phyloP scores from a whole-genome alignment of 306 rosid species.

The Acacia melanoxylon region DNA sequence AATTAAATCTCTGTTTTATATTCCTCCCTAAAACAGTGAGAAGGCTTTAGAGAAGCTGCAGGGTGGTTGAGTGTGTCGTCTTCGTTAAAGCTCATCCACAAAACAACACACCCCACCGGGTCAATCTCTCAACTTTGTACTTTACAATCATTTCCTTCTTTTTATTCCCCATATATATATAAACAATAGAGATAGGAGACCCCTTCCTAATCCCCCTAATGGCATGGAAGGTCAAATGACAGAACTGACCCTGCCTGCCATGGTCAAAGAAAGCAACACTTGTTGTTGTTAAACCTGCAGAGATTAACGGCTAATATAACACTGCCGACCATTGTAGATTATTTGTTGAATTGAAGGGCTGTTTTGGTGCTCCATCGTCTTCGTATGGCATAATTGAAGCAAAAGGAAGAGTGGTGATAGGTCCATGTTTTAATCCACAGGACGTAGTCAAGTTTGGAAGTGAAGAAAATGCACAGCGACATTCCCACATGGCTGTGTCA shows the following conservation, averaged over 20 bases:
- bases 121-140: constrained; percentile 35
- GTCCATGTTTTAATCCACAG: background rate
- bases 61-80: constrained; percentile 37
- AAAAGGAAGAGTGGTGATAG: background rate
- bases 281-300: background rate
- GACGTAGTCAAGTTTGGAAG: constrained; percentile 43
- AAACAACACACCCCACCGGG: constrained; percentile 30
- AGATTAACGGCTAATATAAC: no score
- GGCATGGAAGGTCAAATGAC: background rate
- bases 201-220: background rate
- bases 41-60: constrained; percentile 20
- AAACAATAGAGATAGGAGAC: background rate
- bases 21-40: background rate
- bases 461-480: constrained; percentile 29
- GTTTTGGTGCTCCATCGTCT: background rate
- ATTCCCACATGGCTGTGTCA: background rate
- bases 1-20: background rate
- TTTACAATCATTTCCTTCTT: constrained; percentile 18
- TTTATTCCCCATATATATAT: background rate
- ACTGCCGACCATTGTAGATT: background rate
- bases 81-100: constrained; percentile 44
- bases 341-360: background rate
- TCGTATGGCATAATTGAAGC: background rate
- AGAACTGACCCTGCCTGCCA: background rate
- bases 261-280: background rate